A percentile compares a stretch with the other conserved stretches of the same genome.
Conservation (phyloP, 176 grass and related monocot species). For the Raddia distichophylla region DNA sequence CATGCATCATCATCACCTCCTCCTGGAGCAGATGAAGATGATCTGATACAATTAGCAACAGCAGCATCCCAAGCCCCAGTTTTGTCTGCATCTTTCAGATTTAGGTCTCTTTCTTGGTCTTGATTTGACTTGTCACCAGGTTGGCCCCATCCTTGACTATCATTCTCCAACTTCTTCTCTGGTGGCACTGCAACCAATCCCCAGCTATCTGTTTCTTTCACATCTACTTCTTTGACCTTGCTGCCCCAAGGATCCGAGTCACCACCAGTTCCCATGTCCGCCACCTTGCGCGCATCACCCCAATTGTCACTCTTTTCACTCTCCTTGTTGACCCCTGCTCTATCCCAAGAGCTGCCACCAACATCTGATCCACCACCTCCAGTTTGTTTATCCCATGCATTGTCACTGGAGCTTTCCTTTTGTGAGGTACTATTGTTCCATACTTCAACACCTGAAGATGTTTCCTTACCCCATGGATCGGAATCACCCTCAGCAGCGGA, state of each 20-base stretch:
- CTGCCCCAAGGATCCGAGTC: slow-evolving; percentile 55
- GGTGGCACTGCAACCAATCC: slow-evolving; percentile 36
- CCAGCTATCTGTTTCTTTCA: slow-evolving; percentile 48
- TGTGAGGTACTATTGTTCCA: slow-evolving; percentile 46
- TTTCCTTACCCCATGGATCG: slow-evolving; percentile 56
- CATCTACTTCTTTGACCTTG: slow-evolving; percentile 53
- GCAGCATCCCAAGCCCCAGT: slow-evolving; percentile 42
- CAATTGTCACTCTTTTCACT: slow-evolving; percentile 51
- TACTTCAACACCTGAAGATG: slow-evolving; percentile 36
- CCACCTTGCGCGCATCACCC: slow-evolving; percentile 34
- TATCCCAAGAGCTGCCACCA: slow-evolving; percentile 54
- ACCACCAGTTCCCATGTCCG: slow-evolving; percentile 26
- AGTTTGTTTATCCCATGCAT: slow-evolving; percentile 52
- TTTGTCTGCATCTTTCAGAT: slow-evolving; percentile 31
- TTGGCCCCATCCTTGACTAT: slow-evolving; percentile 45
- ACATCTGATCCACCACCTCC: slow-evolving; percentile 42
- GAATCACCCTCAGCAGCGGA: slow-evolving; percentile 38
- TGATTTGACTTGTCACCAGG: slow-evolving; percentile 45
- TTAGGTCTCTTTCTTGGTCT: slow-evolving; percentile 40
- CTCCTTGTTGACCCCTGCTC: slow-evolving; percentile 38
- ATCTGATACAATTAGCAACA: slow-evolving; percentile 25
- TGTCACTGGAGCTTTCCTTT: slow-evolving; percentile 32
- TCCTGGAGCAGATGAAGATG: background rate
- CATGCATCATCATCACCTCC: slow-evolving; percentile 36
- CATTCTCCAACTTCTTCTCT: slow-evolving; percentile 42